Evolutionary conservation across 768 basidiomycete genomes (phyloP), one percentile per base, ranked within the genome.

Genomic region (Mycena venus): DNA sequence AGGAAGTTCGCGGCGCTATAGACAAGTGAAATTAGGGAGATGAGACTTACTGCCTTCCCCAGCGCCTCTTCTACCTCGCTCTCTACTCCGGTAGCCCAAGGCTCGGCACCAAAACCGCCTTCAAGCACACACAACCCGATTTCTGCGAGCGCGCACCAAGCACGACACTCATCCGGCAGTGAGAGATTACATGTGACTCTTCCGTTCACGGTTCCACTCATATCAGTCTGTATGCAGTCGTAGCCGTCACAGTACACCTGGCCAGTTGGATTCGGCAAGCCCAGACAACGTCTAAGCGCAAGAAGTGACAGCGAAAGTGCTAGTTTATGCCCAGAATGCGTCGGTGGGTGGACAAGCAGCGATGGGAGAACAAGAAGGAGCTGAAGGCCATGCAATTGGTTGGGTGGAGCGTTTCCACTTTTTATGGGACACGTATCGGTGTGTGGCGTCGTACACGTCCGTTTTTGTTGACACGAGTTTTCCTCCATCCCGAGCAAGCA

Each of bases 121-220:
- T 82, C 80, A 60, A 90, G 86, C 53, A 90, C 86, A 72, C 85
- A 85, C 79, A 95, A 86, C 4, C 93, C 94, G 2, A 94, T 77
- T 80, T 95, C 94, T 0, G 91, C 94, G 0, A 95, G 76, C 12
- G 89, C 88, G 0, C 91, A 91, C 90, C 92, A 94, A 1, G 93
- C 93, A 10, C 91, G 85, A 78, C 93, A 95, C 77, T 95, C 94
- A 11, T 76, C 75, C 14, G 68, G 68, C 51, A 64, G 72, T 8
- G 63, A 55, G 17, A 73, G 67, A 38, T 73, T 64, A 32, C n/a
- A n/a, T n/a, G n/a, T n/a, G n/a, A n/a, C n/a, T n/a, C n/a, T n/a
- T n/a, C n/a, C n/a, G n/a, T n/a, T n/a, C n/a, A n/a, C n/a, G n/a
- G n/a, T n/a, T n/a, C n/a, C n/a, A n/a, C n/a, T n/a, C n/a, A n/a